Percentiles rank a stretch among this genome's conserved stretches.
phyloP scores from a whole-genome alignment of 495 filamentous ascomycete genomes.

The Trichocladium uniseriatum region DNA sequence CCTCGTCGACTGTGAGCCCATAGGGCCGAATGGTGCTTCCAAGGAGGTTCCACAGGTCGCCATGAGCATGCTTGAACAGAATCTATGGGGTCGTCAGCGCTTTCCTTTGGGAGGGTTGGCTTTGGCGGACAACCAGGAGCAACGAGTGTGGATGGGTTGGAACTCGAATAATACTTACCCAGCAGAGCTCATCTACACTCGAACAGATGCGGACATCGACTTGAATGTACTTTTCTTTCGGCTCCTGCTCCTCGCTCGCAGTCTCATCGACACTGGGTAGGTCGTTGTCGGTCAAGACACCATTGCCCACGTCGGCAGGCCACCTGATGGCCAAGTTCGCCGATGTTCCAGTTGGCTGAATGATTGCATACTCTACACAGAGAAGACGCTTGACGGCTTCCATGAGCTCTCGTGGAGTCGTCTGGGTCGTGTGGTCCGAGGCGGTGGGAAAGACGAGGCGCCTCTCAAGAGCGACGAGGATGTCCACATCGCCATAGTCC shows the following conservation, averaged over 20 bases:
- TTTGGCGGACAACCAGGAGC: background rate
- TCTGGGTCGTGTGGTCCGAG: background rate
- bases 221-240: slow-evolving; percentile 42
- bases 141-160: background rate
- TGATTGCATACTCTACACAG: slow-evolving; percentile 22
- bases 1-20: slow-evolving; percentile 53
- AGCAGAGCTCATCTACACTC: slow-evolving; percentile 36
- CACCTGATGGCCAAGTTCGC: slow-evolving; percentile 44
- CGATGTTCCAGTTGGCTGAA: slow-evolving; percentile 16
- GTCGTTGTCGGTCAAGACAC: background rate
- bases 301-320: slow-evolving; percentile 23
- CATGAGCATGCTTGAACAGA: slow-evolving; percentile 52
- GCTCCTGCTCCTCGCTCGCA: slow-evolving; percentile 6
- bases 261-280: background rate
- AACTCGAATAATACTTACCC: slow-evolving; percentile 28
- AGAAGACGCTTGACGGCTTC: slow-evolving; percentile 21
- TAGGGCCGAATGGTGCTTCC: slow-evolving; percentile 50
- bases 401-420: slow-evolving; percentile 8
- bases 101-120: background rate
- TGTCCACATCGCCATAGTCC: slow-evolving; percentile 52
- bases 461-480: slow-evolving; percentile 41
- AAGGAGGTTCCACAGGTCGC: slow-evolving; percentile 58
- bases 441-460: slow-evolving; percentile 14
- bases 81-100: slow-evolving; percentile 13
- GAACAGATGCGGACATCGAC: slow-evolving; percentile 52